Evolutionary conservation across 345 rosid genomes (phyloP).

Genomic region (Trapa incisa): DNA sequence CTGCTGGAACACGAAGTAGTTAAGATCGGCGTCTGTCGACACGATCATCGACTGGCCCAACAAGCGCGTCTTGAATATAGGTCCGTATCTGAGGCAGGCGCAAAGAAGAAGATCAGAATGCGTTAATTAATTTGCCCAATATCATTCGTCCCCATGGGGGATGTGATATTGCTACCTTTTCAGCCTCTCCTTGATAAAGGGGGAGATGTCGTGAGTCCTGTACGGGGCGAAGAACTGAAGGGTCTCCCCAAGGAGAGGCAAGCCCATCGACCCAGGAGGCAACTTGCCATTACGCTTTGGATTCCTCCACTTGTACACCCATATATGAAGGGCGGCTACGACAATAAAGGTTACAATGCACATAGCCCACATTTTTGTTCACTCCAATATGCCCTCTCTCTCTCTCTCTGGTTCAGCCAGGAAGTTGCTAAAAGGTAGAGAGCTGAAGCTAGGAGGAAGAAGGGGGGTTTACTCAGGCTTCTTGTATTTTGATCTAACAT

Average conservation of each 20-base stretch:
- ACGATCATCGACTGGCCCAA: constrained; percentile 77
- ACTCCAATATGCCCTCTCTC: too few relatives aligned
- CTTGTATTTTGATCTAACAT: too few relatives aligned
- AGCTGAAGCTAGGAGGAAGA: too few relatives aligned
- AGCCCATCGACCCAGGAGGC: constrained; percentile 96
- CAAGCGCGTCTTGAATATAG: constrained; percentile 73
- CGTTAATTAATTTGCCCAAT: too few relatives aligned
- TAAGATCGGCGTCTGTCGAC: constrained; percentile 83
- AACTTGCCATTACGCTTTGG: constrained; percentile 81
- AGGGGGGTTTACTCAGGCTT: neutral
- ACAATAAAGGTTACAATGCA: constrained; percentile 40
- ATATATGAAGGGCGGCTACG: constrained; percentile 27
- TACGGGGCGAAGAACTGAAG: constrained; percentile 61
- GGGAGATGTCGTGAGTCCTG: constrained; percentile 48
- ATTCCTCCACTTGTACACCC: constrained; percentile 61
- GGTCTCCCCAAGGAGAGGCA: constrained; percentile 80
- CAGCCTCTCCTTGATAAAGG: constrained; percentile 59
- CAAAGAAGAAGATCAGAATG: neutral
- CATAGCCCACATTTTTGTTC: constrained; percentile 23
- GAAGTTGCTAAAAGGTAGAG: too few relatives aligned
- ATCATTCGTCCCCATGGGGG: too few relatives aligned
- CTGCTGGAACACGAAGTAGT: constrained; percentile 73
- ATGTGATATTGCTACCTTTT: constrained; percentile 33
- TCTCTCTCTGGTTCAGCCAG: too few relatives aligned
- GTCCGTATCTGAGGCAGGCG: constrained; percentile 45